Evolutionary conservation across 352 stramenopile genomes (phyloP).

Genomic region (Albugo laibachii): DNA sequence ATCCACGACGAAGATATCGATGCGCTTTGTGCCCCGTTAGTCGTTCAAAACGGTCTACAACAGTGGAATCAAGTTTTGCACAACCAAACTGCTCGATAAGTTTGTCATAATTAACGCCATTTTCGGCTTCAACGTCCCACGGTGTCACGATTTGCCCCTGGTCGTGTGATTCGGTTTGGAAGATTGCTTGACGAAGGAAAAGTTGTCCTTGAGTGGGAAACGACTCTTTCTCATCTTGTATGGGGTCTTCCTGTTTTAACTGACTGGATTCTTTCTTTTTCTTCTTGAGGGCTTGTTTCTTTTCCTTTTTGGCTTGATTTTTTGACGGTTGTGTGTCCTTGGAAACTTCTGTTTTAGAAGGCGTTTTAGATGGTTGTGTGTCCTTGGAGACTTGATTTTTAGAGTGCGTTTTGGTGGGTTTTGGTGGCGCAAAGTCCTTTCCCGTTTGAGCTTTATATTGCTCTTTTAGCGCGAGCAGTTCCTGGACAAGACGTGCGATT

Average conservation of each 20-base stretch:
- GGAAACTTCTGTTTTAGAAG: background rate
- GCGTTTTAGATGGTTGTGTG: background rate
- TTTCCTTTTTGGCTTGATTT: slow-evolving; percentile 14
- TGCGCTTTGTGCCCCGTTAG: slow-evolving; percentile 88
- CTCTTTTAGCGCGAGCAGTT: slow-evolving; percentile 26
- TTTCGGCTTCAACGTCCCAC: slow-evolving; percentile 88
- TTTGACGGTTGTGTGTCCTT: background rate
- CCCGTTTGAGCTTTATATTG: slow-evolving; percentile 67
- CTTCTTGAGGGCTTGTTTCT: background rate
- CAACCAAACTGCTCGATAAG: slow-evolving; percentile 97
- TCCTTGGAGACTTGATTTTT: background rate
- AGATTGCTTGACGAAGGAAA: no score
- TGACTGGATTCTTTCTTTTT: background rate
- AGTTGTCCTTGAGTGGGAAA: no score
- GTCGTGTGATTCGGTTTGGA: slow-evolving; percentile 1
- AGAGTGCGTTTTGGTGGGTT: slow-evolving; percentile 10
- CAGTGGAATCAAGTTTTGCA: slow-evolving; percentile 80
- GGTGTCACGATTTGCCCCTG: slow-evolving; percentile 78
- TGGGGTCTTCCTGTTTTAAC: no score
- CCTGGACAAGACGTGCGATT: slow-evolving; percentile 23
- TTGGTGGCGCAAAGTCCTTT: slow-evolving; percentile 36
- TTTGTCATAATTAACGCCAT: slow-evolving; percentile 98
- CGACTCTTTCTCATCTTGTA: no score
- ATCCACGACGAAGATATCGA: slow-evolving; percentile 93
- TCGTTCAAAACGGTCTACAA: slow-evolving; percentile 91